Base-by-base conservation (phyloP, 2,329 filamentous ascomycete genomes). In the Calonectria multiphialidica region DNA sequence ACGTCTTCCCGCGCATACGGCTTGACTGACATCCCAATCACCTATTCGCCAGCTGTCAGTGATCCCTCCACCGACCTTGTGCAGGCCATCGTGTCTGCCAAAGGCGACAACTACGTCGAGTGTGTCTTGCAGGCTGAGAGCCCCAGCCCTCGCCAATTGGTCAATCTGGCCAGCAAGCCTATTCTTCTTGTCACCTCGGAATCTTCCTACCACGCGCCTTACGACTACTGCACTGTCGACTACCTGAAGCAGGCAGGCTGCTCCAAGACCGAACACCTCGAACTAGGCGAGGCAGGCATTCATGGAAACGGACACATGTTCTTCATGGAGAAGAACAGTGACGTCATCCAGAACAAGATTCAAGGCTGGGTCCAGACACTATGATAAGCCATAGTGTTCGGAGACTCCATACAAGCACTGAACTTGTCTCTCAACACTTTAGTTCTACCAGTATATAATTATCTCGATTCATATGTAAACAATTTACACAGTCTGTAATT, bases 21-120 rank as follows among this genome's bases (percentile, higher is more conserved):
- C 1, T 73, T 90, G 7, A 85, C 87, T 7, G 83, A 87, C 53
- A 83, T 87, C n/a, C 85, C 87, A 0, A 71, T 91, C 18, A 85
- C 83, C 0, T 90, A 88, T 75, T 80, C 80, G 1, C 88, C 88
- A 13, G 77, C 83, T 0, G 83, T 78, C 0, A 67, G 42, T 0
- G 66, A 78, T 7, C 77, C 77, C 5, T 65, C 63, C 1, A 47
- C 40, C 0, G 71, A 78, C 2, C 74, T 78, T n/a, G 23, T 77
- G 6, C 61, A 72, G n/a, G 18, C 71, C 5, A 71, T 68, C 15
- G 65, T 72, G 18, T 7, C 68, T 3, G 59, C 68, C 1, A 66
- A 49, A 1, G 62, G 70, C 9, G 16, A 23, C 9, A 44, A 68
- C 8, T 76, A 72, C 1, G 77, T 71, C 0, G 61, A 77, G 10